Conservation (phyloP, 2,329 filamentous ascomycete genomes). For the Plectosphaerella plurivora region DNA sequence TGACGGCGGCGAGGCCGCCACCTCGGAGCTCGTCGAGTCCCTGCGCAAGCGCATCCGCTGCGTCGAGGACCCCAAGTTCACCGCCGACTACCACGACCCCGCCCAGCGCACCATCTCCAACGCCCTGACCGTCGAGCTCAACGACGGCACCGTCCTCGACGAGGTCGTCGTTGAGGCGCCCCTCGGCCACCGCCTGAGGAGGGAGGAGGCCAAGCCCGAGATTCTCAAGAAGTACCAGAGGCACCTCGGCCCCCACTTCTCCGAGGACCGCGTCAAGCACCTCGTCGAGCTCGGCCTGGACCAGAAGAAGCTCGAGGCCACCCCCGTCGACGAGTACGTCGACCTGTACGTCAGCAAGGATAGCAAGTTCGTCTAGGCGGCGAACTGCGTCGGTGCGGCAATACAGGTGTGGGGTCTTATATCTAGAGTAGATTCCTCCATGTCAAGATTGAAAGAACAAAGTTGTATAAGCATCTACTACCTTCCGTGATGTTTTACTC, state of each 20-base stretch:
- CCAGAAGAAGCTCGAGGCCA: constrained; percentile 67
- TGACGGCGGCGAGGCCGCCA: constrained; percentile 88
- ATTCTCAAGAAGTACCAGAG: constrained; percentile 94
- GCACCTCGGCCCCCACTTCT: constrained; percentile 81
- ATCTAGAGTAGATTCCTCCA: neutral
- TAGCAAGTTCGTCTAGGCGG: constrained; percentile 51
- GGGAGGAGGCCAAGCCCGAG: constrained; percentile 96
- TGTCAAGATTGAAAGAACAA: neutral
- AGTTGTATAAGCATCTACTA: too few relatives aligned
- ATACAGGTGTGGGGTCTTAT: neutral
- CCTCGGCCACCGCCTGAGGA: constrained; percentile 82
- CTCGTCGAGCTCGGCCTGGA: constrained; percentile 78
- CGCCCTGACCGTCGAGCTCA: constrained; percentile 88
- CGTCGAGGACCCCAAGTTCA: constrained; percentile 94
- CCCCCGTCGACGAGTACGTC: constrained; percentile 89
- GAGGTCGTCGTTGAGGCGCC: constrained; percentile 93
- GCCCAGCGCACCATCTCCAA: constrained; percentile 94
- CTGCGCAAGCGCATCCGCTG: constrained; percentile 92
- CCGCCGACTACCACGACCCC: constrained; percentile 91
- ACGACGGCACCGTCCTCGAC: constrained; percentile 86
- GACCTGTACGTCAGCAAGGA: constrained; percentile 69
- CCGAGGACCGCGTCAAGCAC: constrained; percentile 71
- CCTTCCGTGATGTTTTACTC: too few relatives aligned
- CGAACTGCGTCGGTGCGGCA: neutral
- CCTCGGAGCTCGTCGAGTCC: constrained; percentile 81